A percentile compares a stretch with the other conserved stretches of the same genome.
These are phyloP conservation scores for Phyllosticta citriasiana DNA, from an alignment of 2,329 filamentous ascomycete species.

Conservation along the genomic window DNA sequence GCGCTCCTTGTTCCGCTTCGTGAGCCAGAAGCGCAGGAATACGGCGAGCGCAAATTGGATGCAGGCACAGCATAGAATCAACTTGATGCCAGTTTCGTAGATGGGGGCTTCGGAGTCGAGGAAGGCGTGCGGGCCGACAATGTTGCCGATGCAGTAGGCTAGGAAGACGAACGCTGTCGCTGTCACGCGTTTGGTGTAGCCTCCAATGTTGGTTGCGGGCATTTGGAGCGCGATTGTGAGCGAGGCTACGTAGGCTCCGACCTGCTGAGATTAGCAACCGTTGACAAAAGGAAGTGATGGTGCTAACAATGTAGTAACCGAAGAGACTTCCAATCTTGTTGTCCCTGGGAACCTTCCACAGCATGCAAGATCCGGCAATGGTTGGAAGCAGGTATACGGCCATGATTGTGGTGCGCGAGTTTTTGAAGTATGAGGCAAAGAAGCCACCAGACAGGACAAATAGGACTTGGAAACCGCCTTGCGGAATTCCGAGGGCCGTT, in stretches of 20 bases:
- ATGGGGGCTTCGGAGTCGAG: conserved; percentile 35
- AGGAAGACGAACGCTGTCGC: conserved; percentile 38
- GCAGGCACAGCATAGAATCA: conserved; percentile 39
- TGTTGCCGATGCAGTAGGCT: conserved; percentile 38
- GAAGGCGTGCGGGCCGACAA: conserved; percentile 40
- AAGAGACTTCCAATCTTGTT: conserved; percentile 40
- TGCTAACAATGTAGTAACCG: conserved; percentile 39
- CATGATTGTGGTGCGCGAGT: conserved; percentile 45
- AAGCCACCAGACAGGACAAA: conserved; percentile 45
- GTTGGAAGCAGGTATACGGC: conserved; percentile 42
- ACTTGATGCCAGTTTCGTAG: conserved; percentile 44
- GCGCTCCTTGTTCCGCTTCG: conserved; percentile 30
- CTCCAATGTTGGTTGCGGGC: conserved; percentile 39
- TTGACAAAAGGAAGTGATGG: neutral
- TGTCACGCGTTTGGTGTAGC: conserved; percentile 40
- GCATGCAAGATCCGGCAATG: conserved; percentile 37
- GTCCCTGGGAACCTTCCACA: conserved; percentile 39
- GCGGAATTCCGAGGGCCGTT: conserved; percentile 44
- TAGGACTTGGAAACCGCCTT: conserved; percentile 45
- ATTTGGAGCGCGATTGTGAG: conserved; percentile 46
- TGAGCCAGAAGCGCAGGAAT: conserved; percentile 26
- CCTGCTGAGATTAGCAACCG: neutral
- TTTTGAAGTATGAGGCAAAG: conserved; percentile 41
- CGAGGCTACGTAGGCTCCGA: conserved; percentile 40
- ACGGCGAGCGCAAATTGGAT: conserved; percentile 32